Evolutionary conservation across 2,329 filamentous ascomycete species (phyloP).

Genomic region (Cladosporium sp.): DNA sequence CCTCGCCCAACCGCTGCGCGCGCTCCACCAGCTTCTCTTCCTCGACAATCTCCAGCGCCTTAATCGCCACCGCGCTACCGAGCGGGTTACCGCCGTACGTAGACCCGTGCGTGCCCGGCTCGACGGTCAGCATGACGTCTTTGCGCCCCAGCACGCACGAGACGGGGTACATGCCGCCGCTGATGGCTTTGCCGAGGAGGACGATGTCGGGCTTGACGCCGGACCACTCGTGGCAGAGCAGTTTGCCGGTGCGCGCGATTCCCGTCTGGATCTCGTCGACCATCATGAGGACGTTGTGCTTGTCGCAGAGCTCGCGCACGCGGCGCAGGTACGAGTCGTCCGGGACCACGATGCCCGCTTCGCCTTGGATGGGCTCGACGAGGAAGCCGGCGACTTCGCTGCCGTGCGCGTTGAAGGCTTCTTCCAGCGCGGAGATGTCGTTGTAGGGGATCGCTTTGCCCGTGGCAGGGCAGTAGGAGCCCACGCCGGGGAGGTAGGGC

Average conservation of each 20-base stretch:
- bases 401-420: conserved; percentile 74
- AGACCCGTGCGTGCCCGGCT: conserved; percentile 94
- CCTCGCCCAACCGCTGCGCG: conserved; percentile 72
- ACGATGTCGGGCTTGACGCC: conserved; percentile 94
- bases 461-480: conserved; percentile 70
- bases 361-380: conserved; percentile 94
- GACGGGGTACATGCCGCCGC: conserved; percentile 98
- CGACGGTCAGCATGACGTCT: conserved; percentile 92
- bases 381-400: conserved; percentile 87
- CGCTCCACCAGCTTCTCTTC: conserved; percentile 85
- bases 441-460: conserved; percentile 80
- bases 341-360: conserved; percentile 94
- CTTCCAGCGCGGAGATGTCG: conserved; percentile 74
- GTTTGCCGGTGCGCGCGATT: conserved; percentile 88
- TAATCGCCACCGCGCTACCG: conserved; percentile 91
- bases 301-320: conserved; percentile 81
- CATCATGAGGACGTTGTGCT: conserved; percentile 93
- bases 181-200: conserved; percentile 94
- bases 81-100: conserved; percentile 98
- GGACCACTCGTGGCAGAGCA: conserved; percentile 93
- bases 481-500: conserved; percentile 86
- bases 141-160: conserved; percentile 83
- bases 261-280: conserved; percentile 99
- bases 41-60: conserved; percentile 87
- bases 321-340: conserved; percentile 80